Evolutionary conservation across 257 asterid species (phyloP), one percentile per base, ranked within the genome.

Genomic region (Plantago major): DNA sequence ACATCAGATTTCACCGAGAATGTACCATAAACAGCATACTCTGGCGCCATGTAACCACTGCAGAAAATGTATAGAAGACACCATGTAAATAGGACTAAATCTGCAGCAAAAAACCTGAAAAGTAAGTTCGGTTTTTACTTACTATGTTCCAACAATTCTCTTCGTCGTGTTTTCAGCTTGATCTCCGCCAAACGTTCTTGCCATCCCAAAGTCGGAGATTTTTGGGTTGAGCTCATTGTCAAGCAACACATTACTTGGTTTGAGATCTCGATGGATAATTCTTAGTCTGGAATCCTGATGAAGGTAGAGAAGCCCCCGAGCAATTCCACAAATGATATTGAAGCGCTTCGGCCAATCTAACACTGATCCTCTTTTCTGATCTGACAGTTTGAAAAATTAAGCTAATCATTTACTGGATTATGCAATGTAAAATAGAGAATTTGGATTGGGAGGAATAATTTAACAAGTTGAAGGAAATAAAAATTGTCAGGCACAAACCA

Each of bases 21-120:
- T 9, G 43, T 13, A 19, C 76, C 76, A 44, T 66, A 64, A 57
- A 65, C 48, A 9, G 68, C 72, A 16, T 71, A 71, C 46, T 71
- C 76, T 0, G 76, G 76, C 1, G 76, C 56, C 76, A 71, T 71
- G 42, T 60, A 66, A 60, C 76, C 76, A 54, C 76, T 71, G 44
- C 22, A 43, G 19, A 28, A 18, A 13, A 59, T 10, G 6, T 40
- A 14, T 5, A 33, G 9, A 13, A n/a, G 33, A n/a, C 14, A 11
- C n/a, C 15, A 7, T 0, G 28, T 55, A 16, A 11, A 42, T 11
- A 49, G n/a, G 51, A 18, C 38, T 6, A 59, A 42, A 37, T 17
- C 64, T 10, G 30, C 42, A 11, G 40, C 37, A 19, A 10, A 19
- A 22, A 10, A 58, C 28, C 0, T 13, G 3, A 7, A 46, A 17